Conservation (phyloP, 495 filamentous ascomycete genomes). For the Penicillium taxi region DNA sequence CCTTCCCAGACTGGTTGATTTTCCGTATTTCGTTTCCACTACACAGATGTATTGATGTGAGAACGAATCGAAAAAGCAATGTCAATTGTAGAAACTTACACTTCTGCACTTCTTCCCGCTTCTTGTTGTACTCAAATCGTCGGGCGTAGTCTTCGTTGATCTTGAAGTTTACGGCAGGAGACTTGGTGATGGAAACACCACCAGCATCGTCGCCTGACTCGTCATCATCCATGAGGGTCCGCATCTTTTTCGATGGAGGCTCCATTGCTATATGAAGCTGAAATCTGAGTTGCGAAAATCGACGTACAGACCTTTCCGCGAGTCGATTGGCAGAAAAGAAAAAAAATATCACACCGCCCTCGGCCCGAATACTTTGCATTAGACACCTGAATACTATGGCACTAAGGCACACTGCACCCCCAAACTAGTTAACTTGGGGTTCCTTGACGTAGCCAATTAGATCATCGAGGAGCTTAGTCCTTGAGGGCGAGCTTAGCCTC, state of each 20-base stretch:
- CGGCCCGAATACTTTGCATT: neutral
- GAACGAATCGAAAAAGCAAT: conserved; percentile 2
- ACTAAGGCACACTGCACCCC: neutral
- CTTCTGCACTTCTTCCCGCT: conserved; percentile 78
- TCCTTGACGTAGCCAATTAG: conserved; percentile 40
- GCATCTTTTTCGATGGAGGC: conserved; percentile 40
- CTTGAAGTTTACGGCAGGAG: conserved; percentile 47
- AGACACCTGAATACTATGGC: neutral
- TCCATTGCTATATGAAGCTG: conserved; percentile 28
- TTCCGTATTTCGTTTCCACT: conserved; percentile 86
- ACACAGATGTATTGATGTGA: conserved; percentile 6
- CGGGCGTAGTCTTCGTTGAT: conserved; percentile 87
- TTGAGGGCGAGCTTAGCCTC: no score
- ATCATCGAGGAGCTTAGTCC: no score
- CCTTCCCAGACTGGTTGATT: conserved; percentile 28
- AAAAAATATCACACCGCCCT: conserved; percentile 28
- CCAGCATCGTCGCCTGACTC: conserved; percentile 49
- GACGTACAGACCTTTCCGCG: neutral
- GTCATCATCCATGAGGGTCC: conserved; percentile 41
- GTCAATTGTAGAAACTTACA: conserved; percentile 47
- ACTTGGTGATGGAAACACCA: conserved; percentile 32
- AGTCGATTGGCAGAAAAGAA: conserved; percentile 23
- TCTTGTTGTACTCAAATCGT: conserved; percentile 93
- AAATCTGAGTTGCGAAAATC: neutral
- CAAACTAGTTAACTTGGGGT: neutral